Base-by-base conservation (phyloP, 2,329 filamentous ascomycete species). In the Catunica adiposa region DNA sequence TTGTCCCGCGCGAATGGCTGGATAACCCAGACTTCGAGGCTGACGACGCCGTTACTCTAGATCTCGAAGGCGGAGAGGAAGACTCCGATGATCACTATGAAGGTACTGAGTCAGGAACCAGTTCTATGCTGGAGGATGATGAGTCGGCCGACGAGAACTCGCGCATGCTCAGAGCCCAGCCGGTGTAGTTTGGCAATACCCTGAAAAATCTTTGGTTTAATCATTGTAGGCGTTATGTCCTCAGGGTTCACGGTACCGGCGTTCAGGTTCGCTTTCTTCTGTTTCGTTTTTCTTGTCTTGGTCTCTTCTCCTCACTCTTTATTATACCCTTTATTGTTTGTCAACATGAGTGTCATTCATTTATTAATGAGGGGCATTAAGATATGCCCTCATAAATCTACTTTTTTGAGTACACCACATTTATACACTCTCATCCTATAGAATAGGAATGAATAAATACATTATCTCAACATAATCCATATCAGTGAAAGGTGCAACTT, bases 1-100 rank as follows among this genome's bases (percentile, higher is more conserved):
- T 94, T 20, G 86, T 94, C 50, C 87, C 87, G 11, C 76, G 77
- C 59, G 86, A 89, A 64, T 92, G 86, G 86, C 79, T 92, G 60
- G 78, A 83, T 48, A 82, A 86, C 52, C 86, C 86, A 1, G 86
- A 89, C 62, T 83, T 80, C 63, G 83, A 86, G 58, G 82, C 77
- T 15, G 80, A 79, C 34, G 83, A 87, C 59, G 84, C 83, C 58
- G 82, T 81, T 64, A 71, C 86, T 58, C 67, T 88, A 55, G 77
- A 80, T 38, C 83, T 86, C 59, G 84, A 83, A 59, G 82, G 80
- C 64, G 66, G 87, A 55, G 77, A 80, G 37, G 83, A 86, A 58
- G 84, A 83, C 58, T 82, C 81, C 64, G 70, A 87, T 57, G 67
- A 87, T 55, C 77, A 80, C 37, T 73, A 76, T 53, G 72, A 77